Evolutionary conservation across 2,329 filamentous ascomycete species (phyloP), one percentile per base, ranked within the genome.

Genomic region (Truncatella angustata): DNA sequence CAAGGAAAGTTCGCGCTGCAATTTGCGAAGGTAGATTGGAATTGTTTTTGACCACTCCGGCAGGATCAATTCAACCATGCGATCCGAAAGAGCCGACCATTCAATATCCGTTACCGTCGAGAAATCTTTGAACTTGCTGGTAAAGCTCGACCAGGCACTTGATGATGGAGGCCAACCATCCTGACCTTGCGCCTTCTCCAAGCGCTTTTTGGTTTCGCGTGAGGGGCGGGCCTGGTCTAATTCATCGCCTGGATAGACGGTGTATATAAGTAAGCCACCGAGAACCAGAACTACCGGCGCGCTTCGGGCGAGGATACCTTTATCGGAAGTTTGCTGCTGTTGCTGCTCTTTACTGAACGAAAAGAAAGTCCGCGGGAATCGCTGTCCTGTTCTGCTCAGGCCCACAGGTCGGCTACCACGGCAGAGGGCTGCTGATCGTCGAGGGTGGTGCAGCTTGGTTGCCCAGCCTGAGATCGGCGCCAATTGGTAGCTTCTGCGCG

Each of bases 1-100:
- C 84, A 94, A 87, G 30, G 90, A 94, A 14, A 97, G 77, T 70
- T 97, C 93, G 20, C 83, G 82, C 66, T 96, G 91, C 30, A 97
- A 79, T 68, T 96, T 97, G 54, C 82, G 80, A 51, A 95, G 74
- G 50, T 90, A 91, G 3, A 77, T 85, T 0, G 92, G 92, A 16
- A 97, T 74, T 37, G 83, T 67, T 57, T 84, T 87, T 30, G 88
- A 85, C 93, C 93, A 97, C 37, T 88, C 84, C 0, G 93, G 93
- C 3, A 95, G 71, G 30, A 97, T 85, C 57, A 82, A 79, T 63
- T 83, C 85, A 34, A 87, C 85, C 23, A 96, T 66, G 57, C 73
- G 78, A 56, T 84, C 81, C 2, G 82, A 75, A 9, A 84, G 61
- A 1, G 65, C 67, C 4, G 71, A 66, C 78, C 82, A 85, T 62